phyloP scores from a whole-genome alignment of 495 filamentous ascomycete species.

The Penicillium paradoxum region DNA sequence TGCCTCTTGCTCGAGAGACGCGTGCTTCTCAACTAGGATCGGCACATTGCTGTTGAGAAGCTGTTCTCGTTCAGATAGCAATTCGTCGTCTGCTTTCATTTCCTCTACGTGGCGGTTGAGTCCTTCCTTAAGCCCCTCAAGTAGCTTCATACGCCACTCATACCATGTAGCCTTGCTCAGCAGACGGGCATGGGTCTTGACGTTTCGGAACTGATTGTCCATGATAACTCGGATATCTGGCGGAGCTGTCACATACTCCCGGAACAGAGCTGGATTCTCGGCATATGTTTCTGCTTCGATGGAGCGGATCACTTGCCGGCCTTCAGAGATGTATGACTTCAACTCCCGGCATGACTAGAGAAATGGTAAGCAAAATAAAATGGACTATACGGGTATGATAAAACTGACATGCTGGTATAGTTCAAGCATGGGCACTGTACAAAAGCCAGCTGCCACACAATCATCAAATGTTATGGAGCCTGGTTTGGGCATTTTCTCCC shows the following conservation, averaged over 20 bases:
- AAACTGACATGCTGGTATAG: conserved; percentile 82
- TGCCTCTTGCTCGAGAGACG: conserved; percentile 58
- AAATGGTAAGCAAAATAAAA: conserved; percentile 27
- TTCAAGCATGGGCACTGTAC: conserved; percentile 87
- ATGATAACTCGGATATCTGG: conserved; percentile 78
- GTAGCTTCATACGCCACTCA: conserved; percentile 89
- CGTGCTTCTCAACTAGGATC: conserved; percentile 49
- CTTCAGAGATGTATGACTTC: conserved; percentile 91
- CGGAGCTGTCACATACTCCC: conserved; percentile 82
- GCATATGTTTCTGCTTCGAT: conserved; percentile 83
- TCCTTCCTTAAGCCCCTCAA: conserved; percentile 75
- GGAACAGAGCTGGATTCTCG: conserved; percentile 86
- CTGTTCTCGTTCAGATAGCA: conserved; percentile 62
- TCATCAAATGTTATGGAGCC: conserved; percentile 56
- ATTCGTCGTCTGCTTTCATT: conserved; percentile 67
- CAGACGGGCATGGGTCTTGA: conserved; percentile 85
- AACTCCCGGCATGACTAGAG: conserved; percentile 81
- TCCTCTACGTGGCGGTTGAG: conserved; percentile 68
- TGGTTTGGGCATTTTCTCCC: conserved; percentile 41
- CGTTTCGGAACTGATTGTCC: conserved; percentile 95
- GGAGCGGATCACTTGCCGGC: conserved; percentile 76
- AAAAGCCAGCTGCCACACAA: conserved; percentile 82
- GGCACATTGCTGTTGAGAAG: conserved; percentile 64
- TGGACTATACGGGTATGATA: neutral
- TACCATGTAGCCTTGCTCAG: conserved; percentile 96